Percentiles rank a stretch among this genome's conserved stretches.
Conservation (phyloP, 306 rosid genomes). For the Alnus rubra region DNA sequence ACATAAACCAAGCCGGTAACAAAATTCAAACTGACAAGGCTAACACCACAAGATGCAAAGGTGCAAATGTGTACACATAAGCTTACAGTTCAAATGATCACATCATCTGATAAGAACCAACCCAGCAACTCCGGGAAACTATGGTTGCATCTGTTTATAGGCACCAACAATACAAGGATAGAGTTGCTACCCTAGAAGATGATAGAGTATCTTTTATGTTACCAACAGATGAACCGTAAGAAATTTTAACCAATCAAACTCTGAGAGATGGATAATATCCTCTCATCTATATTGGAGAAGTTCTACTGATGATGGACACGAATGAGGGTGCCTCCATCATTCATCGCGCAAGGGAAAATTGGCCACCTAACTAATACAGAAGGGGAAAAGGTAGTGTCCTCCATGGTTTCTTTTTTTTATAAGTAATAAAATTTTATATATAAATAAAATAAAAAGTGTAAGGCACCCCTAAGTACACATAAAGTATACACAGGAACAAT, state of each 20-base stretch:
- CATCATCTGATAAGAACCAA: slow-evolving; percentile 17
- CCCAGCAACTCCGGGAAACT: slow-evolving; percentile 16
- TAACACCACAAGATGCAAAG: neutral
- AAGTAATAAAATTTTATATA: too few relatives aligned
- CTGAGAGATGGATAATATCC: slow-evolving; percentile 1
- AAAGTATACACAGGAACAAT: too few relatives aligned
- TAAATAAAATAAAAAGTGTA: too few relatives aligned
- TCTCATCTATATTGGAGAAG: neutral
- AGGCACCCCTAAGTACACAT: too few relatives aligned
- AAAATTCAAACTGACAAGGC: neutral
- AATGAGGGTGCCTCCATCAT: neutral
- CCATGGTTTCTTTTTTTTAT: too few relatives aligned
- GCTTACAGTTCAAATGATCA: slow-evolving; percentile 14
- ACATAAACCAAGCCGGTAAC: slow-evolving; percentile 2
- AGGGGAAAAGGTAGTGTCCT: neutral
- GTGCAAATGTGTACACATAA: neutral
- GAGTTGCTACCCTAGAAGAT: slow-evolving; percentile 15
- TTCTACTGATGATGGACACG: neutral
- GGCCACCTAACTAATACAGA: too few relatives aligned
- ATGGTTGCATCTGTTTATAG: slow-evolving; percentile 16
- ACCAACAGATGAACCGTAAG: slow-evolving; percentile 5
- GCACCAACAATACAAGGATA: slow-evolving; percentile 9
- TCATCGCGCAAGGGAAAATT: neutral
- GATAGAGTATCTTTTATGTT: neutral
- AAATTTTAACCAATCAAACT: slow-evolving; percentile 9